Percentiles rank a stretch among this genome's conserved stretches.
phyloP scores from a whole-genome alignment of 129 eudicot species.

The Tanacetum coccineum region DNA sequence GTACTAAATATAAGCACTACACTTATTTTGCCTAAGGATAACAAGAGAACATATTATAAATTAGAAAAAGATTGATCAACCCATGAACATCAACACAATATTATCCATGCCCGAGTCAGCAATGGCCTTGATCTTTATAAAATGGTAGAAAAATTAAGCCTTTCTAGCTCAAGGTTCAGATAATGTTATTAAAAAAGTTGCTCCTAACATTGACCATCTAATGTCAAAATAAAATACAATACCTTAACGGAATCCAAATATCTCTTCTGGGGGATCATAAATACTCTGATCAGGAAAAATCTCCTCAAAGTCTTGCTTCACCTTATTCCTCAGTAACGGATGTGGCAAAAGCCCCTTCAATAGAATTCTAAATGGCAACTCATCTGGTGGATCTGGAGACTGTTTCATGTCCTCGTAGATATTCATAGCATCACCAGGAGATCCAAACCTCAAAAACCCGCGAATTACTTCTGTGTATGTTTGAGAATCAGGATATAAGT shows the following conservation, averaged over 20 bases:
- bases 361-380: conserved; percentile 74
- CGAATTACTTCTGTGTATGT: conserved; percentile 86
- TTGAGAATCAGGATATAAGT: conserved; percentile 74
- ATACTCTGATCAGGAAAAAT: conserved; percentile 76
- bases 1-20: no score
- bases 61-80: no score
- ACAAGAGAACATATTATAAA: no score
- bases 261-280: conserved; percentile 93
- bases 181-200: no score
- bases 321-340: conserved; percentile 82
- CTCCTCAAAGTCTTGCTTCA: conserved; percentile 93
- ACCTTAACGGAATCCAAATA: conserved; percentile 84
- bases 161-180: no score
- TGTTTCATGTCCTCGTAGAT: conserved; percentile 87
- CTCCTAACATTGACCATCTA: background rate
- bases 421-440: conserved; percentile 96
- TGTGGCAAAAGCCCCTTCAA: conserved; percentile 92
- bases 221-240: background rate
- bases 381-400: conserved; percentile 89
- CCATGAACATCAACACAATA: no score
- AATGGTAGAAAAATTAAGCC: no score
- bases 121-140: no score
- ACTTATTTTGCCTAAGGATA: no score
- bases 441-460: conserved; percentile 77
- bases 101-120: no score